These are phyloP conservation scores for Yamadazyma siamensis DNA, from an alignment of 1,139 yeast species.

Conservation along the genomic window DNA sequence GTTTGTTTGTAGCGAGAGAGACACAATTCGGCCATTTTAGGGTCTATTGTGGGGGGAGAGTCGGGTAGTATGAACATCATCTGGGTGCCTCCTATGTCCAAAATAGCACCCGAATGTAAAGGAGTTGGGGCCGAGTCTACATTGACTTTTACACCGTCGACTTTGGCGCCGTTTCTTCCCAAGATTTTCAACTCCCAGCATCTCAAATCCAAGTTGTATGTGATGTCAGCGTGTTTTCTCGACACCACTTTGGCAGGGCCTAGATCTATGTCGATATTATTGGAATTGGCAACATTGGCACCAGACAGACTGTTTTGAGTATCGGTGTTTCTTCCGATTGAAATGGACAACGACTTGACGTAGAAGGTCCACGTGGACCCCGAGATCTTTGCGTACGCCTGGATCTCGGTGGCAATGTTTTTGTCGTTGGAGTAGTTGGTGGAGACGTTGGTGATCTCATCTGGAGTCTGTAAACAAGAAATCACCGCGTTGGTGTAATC, in stretches of 20 bases:
- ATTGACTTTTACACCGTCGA: slow-evolving; percentile 65
- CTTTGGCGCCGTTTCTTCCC: slow-evolving; percentile 92
- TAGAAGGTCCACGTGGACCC: slow-evolving; percentile 94
- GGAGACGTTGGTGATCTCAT: slow-evolving; percentile 50
- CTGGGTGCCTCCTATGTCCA: slow-evolving; percentile 95
- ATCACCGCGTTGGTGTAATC: slow-evolving; percentile 55
- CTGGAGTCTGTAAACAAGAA: slow-evolving; percentile 45
- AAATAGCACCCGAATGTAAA: slow-evolving; percentile 77
- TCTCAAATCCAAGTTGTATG: slow-evolving; percentile 69
- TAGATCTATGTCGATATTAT: slow-evolving; percentile 76
- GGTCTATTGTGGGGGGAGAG: slow-evolving; percentile 67
- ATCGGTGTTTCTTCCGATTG: slow-evolving; percentile 86
- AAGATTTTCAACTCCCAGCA: slow-evolving; percentile 81
- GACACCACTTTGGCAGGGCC: slow-evolving; percentile 97
- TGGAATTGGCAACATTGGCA: too few species aligned
- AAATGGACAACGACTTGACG: slow-evolving; percentile 73
- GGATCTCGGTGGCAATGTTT: slow-evolving; percentile 79
- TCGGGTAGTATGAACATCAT: slow-evolving; percentile 98
- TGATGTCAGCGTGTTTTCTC: slow-evolving; percentile 81
- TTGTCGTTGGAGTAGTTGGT: slow-evolving; percentile 58
- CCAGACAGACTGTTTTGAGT: slow-evolving; percentile 12
- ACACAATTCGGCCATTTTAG: slow-evolving; percentile 42
- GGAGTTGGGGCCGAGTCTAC: slow-evolving; percentile 51
- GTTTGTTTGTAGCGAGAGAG: slow-evolving; percentile 31
- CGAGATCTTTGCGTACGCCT: slow-evolving; percentile 93